phyloP scores from a whole-genome alignment of 2,329 filamentous ascomycete species.

The Davidsoniella neocaledoniae region DNA sequence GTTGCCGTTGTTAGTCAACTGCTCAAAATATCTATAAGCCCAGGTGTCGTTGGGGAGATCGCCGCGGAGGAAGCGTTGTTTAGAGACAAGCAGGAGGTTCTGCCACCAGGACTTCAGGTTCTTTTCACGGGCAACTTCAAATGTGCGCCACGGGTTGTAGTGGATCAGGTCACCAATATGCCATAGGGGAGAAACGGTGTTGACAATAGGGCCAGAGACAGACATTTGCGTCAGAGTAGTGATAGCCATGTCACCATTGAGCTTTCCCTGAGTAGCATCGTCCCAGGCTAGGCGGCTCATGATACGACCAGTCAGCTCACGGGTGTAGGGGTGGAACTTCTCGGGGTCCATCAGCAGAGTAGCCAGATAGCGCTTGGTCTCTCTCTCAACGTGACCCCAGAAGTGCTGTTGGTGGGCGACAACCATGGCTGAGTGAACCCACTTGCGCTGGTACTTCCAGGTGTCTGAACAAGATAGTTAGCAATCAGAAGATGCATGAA shows the following conservation, averaged over 20 bases:
- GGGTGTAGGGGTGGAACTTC: slow-evolving; percentile 27
- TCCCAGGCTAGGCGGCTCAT: slow-evolving; percentile 35
- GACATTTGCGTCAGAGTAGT: slow-evolving; percentile 33
- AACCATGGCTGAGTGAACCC: slow-evolving; percentile 33
- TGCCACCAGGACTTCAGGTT: slow-evolving; percentile 31
- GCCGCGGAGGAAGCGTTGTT: slow-evolving; percentile 24
- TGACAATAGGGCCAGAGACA: slow-evolving; percentile 33
- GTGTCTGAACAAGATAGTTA: slow-evolving; percentile 20
- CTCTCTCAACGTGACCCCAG: slow-evolving; percentile 31
- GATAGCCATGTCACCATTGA: slow-evolving; percentile 30
- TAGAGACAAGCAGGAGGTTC: slow-evolving; percentile 24
- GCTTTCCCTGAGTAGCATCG: slow-evolving; percentile 28
- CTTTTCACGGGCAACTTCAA: slow-evolving; percentile 27
- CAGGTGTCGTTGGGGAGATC: slow-evolving; percentile 29
- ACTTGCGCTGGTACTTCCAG: slow-evolving; percentile 33
- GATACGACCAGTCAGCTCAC: slow-evolving; percentile 33
- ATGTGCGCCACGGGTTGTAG: slow-evolving; percentile 31
- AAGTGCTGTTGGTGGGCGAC: slow-evolving; percentile 25
- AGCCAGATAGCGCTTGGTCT: slow-evolving; percentile 29
- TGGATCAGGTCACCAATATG: slow-evolving; percentile 23
- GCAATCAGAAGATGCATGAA: background rate
- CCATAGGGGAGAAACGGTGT: slow-evolving; percentile 33
- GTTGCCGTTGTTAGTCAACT: slow-evolving; percentile 25
- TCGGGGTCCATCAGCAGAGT: slow-evolving; percentile 29
- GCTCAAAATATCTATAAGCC: slow-evolving; percentile 31